Percentiles rank a stretch among this genome's conserved stretches.
These are phyloP conservation scores for Teratosphaeria destructans DNA, from an alignment of 2,329 filamentous ascomycete species.

Conservation along the genomic window DNA sequence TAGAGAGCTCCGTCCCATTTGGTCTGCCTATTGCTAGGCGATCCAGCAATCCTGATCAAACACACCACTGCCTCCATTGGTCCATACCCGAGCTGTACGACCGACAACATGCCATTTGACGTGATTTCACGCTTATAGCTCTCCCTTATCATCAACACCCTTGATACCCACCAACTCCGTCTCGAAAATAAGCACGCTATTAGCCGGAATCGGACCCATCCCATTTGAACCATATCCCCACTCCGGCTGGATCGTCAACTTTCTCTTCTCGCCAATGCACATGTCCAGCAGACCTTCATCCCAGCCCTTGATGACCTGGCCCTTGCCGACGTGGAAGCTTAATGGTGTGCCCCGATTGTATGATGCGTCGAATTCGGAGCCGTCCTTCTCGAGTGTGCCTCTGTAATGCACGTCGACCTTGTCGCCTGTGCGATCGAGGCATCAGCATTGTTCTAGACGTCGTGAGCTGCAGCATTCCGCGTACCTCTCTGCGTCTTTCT, in stretches of 20 bases:
- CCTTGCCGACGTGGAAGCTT: slow-evolving; percentile 67
- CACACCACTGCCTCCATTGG: background rate
- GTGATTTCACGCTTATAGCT: slow-evolving; percentile 5
- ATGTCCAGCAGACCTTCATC: slow-evolving; percentile 85
- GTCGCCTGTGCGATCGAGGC: slow-evolving; percentile 46
- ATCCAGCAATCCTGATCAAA: background rate
- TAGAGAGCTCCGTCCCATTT: background rate
- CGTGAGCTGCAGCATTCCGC: background rate
- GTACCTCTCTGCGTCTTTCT: slow-evolving; percentile 50
- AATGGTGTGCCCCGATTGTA: slow-evolving; percentile 75
- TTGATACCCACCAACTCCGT: slow-evolving; percentile 78
- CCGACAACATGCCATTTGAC: background rate
- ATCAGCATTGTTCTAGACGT: background rate
- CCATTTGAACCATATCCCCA: slow-evolving; percentile 66
- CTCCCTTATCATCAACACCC: slow-evolving; percentile 46
- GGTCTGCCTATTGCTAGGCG: background rate
- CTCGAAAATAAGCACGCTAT: slow-evolving; percentile 79
- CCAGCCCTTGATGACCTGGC: slow-evolving; percentile 94
- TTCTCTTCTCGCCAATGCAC: slow-evolving; percentile 92
- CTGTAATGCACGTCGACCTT: slow-evolving; percentile 78
- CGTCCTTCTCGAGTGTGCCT: slow-evolving; percentile 64
- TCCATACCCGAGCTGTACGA: background rate
- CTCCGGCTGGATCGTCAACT: slow-evolving; percentile 79
- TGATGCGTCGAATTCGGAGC: slow-evolving; percentile 39
- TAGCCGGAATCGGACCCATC: slow-evolving; percentile 78